A percentile compares a stretch with the other conserved stretches of the same genome.
Conservation (phyloP, 2,329 filamentous ascomycete species). For the Cladosporium sp. region DNA sequence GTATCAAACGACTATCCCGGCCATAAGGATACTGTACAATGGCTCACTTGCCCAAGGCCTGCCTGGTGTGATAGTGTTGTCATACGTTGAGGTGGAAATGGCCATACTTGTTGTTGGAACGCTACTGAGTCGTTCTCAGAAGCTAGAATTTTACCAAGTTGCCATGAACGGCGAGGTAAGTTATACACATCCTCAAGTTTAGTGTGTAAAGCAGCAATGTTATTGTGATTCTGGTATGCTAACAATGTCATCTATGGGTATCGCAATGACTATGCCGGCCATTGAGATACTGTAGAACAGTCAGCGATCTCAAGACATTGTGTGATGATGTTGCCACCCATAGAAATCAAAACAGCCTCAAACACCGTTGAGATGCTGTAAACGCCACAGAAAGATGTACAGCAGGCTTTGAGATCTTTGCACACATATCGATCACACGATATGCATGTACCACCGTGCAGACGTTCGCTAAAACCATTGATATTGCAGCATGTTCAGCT, state of each 20-base stretch:
- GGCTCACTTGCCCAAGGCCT: background rate
- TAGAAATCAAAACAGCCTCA: background rate
- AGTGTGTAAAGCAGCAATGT: background rate
- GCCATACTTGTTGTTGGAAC: background rate
- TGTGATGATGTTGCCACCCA: background rate
- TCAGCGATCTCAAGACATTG: background rate
- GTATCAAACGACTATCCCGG: background rate
- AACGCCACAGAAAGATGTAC: background rate
- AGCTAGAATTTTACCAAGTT: too few species aligned
- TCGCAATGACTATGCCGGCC: background rate
- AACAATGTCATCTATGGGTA: background rate
- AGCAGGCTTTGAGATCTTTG: background rate
- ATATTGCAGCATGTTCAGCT: background rate
- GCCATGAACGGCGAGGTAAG: too few species aligned
- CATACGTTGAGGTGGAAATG: background rate
- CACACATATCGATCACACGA: background rate
- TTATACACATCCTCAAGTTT: background rate
- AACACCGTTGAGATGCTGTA: background rate
- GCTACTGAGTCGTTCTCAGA: background rate
- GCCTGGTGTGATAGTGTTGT: background rate
- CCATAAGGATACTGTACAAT: background rate
- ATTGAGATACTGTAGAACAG: background rate
- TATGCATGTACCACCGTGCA: background rate
- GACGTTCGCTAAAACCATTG: background rate
- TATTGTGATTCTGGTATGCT: background rate